phyloP scores from a whole-genome alignment of 495 filamentous ascomycete species.

The Hypoxylon fragiforme region DNA sequence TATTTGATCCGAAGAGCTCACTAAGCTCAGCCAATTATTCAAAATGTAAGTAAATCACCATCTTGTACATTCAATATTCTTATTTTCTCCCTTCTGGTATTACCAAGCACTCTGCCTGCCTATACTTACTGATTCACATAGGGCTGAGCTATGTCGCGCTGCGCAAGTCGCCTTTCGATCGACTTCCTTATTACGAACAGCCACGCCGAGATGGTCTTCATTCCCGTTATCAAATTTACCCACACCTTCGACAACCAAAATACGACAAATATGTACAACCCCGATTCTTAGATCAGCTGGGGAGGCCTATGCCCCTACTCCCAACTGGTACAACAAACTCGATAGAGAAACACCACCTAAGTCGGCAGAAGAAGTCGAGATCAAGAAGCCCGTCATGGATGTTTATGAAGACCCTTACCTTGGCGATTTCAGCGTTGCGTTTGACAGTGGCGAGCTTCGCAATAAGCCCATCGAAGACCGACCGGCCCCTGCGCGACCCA shows the following conservation, averaged over 20 bases:
- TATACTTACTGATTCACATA: conserved; percentile 9
- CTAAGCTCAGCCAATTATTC: not conserved
- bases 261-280: conserved; percentile 19
- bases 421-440: conserved; percentile 14
- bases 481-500: conserved; percentile 15
- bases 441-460: conserved; percentile 30
- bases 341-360: not conserved
- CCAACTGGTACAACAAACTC: too few relatives aligned
- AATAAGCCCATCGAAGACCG: conserved; percentile 14
- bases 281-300: not conserved
- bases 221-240: not conserved
- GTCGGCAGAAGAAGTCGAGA: not conserved
- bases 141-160: conserved; percentile 34
- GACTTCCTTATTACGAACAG: conserved; percentile 17
- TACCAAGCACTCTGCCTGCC: too few relatives aligned
- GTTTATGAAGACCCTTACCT: conserved; percentile 10
- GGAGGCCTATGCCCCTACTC: not conserved
- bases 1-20: not conserved
- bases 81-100: too few relatives aligned
- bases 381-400: conserved; percentile 22
- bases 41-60: conserved; percentile 11
- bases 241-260: not conserved
- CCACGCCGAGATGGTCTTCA: conserved; percentile 23
- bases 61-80: not conserved
- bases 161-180: conserved; percentile 29